Conservation (phyloP, 805 yeast species). For the Pichia exigua region DNA sequence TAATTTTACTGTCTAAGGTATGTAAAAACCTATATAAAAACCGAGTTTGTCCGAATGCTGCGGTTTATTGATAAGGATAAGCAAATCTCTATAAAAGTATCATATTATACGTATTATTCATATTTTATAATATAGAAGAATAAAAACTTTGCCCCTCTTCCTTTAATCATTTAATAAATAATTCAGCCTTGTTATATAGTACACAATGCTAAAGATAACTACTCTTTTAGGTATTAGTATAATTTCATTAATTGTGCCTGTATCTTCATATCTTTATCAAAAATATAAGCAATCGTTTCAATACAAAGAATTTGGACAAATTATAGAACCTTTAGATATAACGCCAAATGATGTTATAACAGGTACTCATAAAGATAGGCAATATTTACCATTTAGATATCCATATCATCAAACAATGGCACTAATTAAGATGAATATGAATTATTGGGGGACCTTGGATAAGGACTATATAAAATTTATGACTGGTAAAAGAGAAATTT, state of each 20-base stretch:
- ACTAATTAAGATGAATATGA: slow-evolving; percentile 39
- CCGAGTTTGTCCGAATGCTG: neutral
- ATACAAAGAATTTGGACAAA: slow-evolving; percentile 12
- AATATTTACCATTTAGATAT: slow-evolving; percentile 48
- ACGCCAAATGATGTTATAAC: slow-evolving; percentile 14
- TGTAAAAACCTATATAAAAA: neutral
- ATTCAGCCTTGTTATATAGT: too few relatives aligned
- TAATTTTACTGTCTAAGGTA: neutral
- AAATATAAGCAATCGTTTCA: neutral
- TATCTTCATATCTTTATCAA: slow-evolving; percentile 4
- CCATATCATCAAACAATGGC: slow-evolving; percentile 51
- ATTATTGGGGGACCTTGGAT: slow-evolving; percentile 45
- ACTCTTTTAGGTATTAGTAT: neutral
- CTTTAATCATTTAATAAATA: too few relatives aligned
- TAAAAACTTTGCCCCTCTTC: too few relatives aligned
- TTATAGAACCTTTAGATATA: slow-evolving; percentile 13
- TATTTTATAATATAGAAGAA: too few relatives aligned
- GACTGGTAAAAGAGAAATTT: slow-evolving; percentile 33
- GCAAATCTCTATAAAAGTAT: too few relatives aligned
- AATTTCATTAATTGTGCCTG: slow-evolving; percentile 9
- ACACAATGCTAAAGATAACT: neutral
- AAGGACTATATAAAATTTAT: slow-evolving; percentile 37
- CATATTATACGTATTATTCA: too few relatives aligned
- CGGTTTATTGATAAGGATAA: neutral
- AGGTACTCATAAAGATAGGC: slow-evolving; percentile 29